Percentiles rank a stretch among this genome's conserved stretches.
These are phyloP conservation scores for Entomortierella lignicola DNA, from an alignment of 192 early-diverging fungal species.

Conservation along the genomic window DNA sequence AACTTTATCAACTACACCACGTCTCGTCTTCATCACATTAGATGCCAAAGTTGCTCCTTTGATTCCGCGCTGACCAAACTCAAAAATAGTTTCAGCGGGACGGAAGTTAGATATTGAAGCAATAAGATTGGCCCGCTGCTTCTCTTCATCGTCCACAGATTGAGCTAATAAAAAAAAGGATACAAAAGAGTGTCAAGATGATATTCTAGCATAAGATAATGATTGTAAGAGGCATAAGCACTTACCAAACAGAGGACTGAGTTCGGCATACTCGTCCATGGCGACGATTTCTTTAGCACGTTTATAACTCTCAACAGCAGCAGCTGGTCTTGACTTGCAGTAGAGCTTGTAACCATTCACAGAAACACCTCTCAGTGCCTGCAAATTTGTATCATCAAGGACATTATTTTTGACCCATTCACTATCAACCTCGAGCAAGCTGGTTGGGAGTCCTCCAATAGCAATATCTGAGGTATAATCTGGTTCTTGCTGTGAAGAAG, in stretches of 20 bases:
- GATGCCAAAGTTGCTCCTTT: conserved; percentile 78
- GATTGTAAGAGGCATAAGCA: background rate
- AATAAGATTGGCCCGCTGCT: conserved; percentile 76
- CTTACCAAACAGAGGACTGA: conserved; percentile 82
- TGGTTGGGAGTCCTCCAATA: conserved; percentile 79
- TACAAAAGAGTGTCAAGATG: conserved; percentile 5
- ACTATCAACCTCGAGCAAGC: conserved; percentile 74
- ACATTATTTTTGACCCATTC: conserved; percentile 79
- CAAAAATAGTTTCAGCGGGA: conserved; percentile 94
- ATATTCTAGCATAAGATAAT: too few relatives aligned
- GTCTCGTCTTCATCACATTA: conserved; percentile 74
- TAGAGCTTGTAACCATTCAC: conserved; percentile 92
- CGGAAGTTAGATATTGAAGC: conserved; percentile 82
- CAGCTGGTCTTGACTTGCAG: conserved; percentile 80
- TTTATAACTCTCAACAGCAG: conserved; percentile 87
- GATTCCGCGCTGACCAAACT: conserved; percentile 86
- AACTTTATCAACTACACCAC: conserved; percentile 59
- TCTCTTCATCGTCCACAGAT: conserved; percentile 67
- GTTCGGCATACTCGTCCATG: conserved; percentile 68
- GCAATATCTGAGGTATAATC: conserved; percentile 86
- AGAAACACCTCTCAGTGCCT: conserved; percentile 72
- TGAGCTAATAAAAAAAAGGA: conserved; percentile 18
- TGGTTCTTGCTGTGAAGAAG: conserved; percentile 36
- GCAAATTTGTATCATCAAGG: conserved; percentile 69
- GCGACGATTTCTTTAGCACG: conserved; percentile 87